These are phyloP conservation scores for Cercospora sojina DNA, from an alignment of 2,329 filamentous ascomycete genomes.

Conservation along the genomic window DNA sequence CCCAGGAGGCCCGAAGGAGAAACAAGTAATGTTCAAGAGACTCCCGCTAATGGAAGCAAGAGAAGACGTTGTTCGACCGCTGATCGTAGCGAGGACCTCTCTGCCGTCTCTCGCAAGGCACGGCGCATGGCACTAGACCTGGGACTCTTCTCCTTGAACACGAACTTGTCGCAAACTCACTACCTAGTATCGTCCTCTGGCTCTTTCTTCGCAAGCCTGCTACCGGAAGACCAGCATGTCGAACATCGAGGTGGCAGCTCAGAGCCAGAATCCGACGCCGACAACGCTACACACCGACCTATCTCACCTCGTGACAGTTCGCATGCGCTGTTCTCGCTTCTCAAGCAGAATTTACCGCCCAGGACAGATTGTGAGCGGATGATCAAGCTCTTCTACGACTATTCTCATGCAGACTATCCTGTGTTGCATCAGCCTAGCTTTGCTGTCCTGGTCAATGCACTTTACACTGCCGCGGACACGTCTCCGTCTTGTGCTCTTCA, in stretches of 20 bases:
- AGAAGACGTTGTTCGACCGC: not conserved
- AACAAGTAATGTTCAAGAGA: not conserved
- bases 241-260: not conserved
- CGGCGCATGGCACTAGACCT: slow-evolving; percentile 7
- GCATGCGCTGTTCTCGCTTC: not conserved
- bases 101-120: not conserved
- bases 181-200: slow-evolving; percentile 10
- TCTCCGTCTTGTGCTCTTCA: not conserved
- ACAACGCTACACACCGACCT: not conserved
- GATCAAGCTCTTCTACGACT: slow-evolving; percentile 4
- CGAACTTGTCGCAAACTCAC: not conserved
- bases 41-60: not conserved
- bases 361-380: slow-evolving; percentile 4
- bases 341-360: not conserved
- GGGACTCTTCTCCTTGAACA: slow-evolving; percentile 9
- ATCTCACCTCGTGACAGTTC: not conserved
- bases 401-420: slow-evolving; percentile 13
- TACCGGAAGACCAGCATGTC: not conserved
- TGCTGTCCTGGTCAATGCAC: slow-evolving; percentile 1
- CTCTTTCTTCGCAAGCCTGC: slow-evolving; percentile 1
- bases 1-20: not conserved
- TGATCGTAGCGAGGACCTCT: not conserved
- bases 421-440: slow-evolving; percentile 9
- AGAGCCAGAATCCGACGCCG: slow-evolving; percentile 1
- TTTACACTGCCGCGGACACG: not conserved